Base-by-base conservation (phyloP, 2,329 filamentous ascomycete genomes). In the Fusarium abutilonis region DNA sequence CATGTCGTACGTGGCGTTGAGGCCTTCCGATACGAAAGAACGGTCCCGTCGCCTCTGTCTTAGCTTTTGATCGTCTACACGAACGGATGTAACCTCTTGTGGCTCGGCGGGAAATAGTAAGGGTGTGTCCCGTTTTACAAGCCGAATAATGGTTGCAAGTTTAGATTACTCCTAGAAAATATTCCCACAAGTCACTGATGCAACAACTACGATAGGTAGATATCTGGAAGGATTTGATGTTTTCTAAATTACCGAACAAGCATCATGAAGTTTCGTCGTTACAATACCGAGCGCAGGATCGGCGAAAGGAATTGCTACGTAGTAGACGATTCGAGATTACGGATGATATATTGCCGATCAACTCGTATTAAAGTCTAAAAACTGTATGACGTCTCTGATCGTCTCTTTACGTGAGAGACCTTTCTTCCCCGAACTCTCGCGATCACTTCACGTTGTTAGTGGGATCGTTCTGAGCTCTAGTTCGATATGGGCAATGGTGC, bases 1-100 rank as follows among this genome's bases (percentile, higher is more conserved):
- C 44, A 35, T 14, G 34, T 51, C 44, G 28, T 39, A 29, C 48
- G 34, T 57, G 38, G 13, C 9, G 56, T 32, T 48, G 53, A 60
- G 55, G 23, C 23, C 47, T 45, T 43, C 36, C 45, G 32, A 41
- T 39, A 42, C 23, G 36, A 17, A 19, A 36, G 48, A 9, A 40
- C 6, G 9, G 10, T 11, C 15, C 6, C 17, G 5, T 8, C 7
- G 13, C 17, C 28, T 49, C 15, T n/a, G 6, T 34, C 31, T n/a
- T 34, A 7, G 7, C 6, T 19, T 23, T 40, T 26, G 6, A 23
- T 8, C 9, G 13, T n/a, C 17, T 38, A 21, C n/a, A 21, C 35
- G 35, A 38, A 38, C 17, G 17, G 13, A 40, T 40, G 19, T 14
- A 40, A 40, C 38, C 7, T 13, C 38, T 13, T 15, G 38, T 26